A percentile compares a stretch with the other conserved stretches of the same genome.
phyloP scores from a whole-genome alignment of 371 early-diverging fungal genomes.

The Rhizopus microsporus region DNA sequence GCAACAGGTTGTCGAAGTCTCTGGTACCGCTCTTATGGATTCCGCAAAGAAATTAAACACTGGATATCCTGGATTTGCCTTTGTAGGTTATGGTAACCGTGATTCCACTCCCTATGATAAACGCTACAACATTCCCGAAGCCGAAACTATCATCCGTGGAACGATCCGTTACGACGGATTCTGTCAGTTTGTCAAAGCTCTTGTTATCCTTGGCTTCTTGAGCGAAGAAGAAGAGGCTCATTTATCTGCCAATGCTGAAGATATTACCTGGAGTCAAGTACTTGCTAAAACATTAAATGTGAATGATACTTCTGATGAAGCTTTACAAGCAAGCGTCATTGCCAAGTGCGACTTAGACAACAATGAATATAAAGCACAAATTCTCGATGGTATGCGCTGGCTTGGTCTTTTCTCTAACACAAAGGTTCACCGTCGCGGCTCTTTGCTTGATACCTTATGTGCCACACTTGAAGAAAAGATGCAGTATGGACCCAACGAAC shows the following conservation, averaged over 20 bases:
- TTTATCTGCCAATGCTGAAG: constrained; percentile 55
- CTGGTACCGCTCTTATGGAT: constrained; percentile 86
- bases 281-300: constrained; percentile 63
- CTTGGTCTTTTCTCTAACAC: constrained; percentile 77
- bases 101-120: constrained; percentile 95
- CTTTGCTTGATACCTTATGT: constrained; percentile 92
- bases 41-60: constrained; percentile 86
- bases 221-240: constrained; percentile 72
- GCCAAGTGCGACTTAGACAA: constrained; percentile 49
- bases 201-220: constrained; percentile 92
- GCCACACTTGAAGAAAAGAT: constrained; percentile 93
- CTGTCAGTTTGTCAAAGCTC: constrained; percentile 88
- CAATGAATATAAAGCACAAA: constrained; percentile 54
- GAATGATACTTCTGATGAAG: constrained; percentile 24
- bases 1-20: constrained; percentile 78
- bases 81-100: constrained; percentile 94
- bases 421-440: constrained; percentile 70
- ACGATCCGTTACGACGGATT: constrained; percentile 94
- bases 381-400: constrained; percentile 82
- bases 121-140: constrained; percentile 95
- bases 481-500: constrained; percentile 88
- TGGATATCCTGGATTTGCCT: constrained; percentile 86
- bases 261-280: constrained; percentile 79
- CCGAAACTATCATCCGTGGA: constrained; percentile 92
- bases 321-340: constrained; percentile 49